A percentile compares a stretch with the other conserved stretches of the same genome.
Conservation (phyloP, 768 basidiomycete genomes). For the Lyophyllum decastes region DNA sequence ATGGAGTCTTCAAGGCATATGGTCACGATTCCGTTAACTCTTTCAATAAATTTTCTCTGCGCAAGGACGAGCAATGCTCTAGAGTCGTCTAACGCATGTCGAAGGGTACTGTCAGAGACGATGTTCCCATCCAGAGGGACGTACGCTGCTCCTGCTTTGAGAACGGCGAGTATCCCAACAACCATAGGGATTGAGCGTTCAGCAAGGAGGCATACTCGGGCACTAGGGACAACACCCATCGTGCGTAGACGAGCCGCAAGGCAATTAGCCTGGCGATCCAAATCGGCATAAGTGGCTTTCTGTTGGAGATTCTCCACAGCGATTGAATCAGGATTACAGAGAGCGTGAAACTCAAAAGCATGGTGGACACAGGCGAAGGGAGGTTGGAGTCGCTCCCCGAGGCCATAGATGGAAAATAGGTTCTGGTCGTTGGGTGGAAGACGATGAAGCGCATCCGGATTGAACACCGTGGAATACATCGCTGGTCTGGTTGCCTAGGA, state of each 20-base stretch:
- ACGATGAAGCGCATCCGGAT: not conserved
- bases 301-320: slow-evolving; percentile 51
- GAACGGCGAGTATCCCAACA: slow-evolving; percentile 50
- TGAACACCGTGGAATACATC: slow-evolving; percentile 1
- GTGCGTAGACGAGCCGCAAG: slow-evolving; percentile 43
- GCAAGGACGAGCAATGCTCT: slow-evolving; percentile 43
- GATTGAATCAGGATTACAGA: slow-evolving; percentile 35
- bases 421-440: slow-evolving; percentile 41
- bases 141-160: slow-evolving; percentile 59
- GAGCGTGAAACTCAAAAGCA: slow-evolving; percentile 50
- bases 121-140: slow-evolving; percentile 58
- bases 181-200: slow-evolving; percentile 56
- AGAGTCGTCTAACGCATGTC: slow-evolving; percentile 49
- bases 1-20: slow-evolving; percentile 33
- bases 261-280: slow-evolving; percentile 47
- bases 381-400: slow-evolving; percentile 34
- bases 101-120: slow-evolving; percentile 54
- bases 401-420: slow-evolving; percentile 45
- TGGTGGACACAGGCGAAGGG: slow-evolving; percentile 55
- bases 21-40: slow-evolving; percentile 28
- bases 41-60: slow-evolving; percentile 38
- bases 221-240: slow-evolving; percentile 43
- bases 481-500: not conserved
- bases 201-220: slow-evolving; percentile 53
- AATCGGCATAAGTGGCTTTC: slow-evolving; percentile 48